A percentile compares a stretch with the other conserved stretches of the same genome.
Conservation (phyloP, 139 green algal species). For the Desmodesmus armatus region DNA sequence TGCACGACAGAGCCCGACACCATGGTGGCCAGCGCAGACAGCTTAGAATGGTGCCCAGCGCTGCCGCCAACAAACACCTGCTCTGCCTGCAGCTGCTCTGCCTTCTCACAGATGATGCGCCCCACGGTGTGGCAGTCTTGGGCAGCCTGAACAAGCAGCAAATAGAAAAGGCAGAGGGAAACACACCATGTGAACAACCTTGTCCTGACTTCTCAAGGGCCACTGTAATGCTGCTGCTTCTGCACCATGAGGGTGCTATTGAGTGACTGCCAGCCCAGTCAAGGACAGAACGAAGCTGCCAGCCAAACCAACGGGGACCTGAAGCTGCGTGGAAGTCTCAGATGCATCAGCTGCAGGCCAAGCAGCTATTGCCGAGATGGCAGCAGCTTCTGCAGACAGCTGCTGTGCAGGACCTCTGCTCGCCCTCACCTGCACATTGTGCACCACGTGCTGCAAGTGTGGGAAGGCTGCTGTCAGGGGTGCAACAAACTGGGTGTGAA, state of each 20-base stretch:
- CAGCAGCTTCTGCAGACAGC: not conserved
- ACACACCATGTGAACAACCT: not conserved
- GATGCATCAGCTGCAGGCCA: not conserved
- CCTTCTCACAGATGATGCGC: conserved; percentile 25
- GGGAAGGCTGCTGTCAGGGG: not conserved
- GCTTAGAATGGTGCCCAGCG: not conserved
- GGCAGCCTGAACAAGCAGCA: not conserved
- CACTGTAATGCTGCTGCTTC: no score
- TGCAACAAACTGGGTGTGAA: not conserved
- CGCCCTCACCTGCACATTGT: conserved; percentile 22
- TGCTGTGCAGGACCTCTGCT: no score
- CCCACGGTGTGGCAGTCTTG: not conserved
- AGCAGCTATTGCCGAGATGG: not conserved
- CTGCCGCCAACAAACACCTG: not conserved
- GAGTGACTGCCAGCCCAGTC: not conserved
- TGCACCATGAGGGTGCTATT: not conserved
- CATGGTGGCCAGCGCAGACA: not conserved
- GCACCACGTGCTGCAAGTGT: not conserved
- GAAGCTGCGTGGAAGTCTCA: not conserved
- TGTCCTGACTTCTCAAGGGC: not conserved
- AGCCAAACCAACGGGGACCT: not conserved
- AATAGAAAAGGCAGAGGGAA: not conserved
- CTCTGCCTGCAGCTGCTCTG: not conserved
- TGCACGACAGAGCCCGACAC: not conserved
- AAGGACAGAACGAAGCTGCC: not conserved